phyloP scores from a whole-genome alignment of 768 basidiomycete genomes.

The Kwoniella dejecticola region DNA sequence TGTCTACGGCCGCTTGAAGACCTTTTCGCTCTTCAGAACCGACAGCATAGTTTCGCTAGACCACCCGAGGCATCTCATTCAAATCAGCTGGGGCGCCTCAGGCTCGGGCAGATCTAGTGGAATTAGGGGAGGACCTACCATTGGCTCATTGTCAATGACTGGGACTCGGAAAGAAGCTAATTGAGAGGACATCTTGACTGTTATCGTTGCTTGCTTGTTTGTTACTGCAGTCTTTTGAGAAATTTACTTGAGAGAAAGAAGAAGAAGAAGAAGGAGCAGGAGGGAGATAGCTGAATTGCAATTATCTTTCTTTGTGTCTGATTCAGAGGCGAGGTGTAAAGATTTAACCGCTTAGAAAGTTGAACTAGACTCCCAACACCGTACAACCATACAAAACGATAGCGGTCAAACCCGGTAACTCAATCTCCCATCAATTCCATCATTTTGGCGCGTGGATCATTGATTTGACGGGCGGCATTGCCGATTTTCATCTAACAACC shows the following conservation, averaged over 20 bases:
- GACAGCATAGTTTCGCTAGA: constrained; percentile 73
- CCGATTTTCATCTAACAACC: neutral
- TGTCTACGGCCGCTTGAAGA: constrained; percentile 69
- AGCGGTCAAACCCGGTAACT: neutral
- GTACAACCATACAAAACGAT: too few relatives aligned
- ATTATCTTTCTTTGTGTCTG: neutral
- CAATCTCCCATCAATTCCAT: too few relatives aligned
- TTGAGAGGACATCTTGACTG: constrained; percentile 40
- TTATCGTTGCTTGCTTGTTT: neutral
- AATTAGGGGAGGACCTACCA: constrained; percentile 64
- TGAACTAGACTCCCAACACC: too few relatives aligned
- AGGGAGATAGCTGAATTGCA: neutral
- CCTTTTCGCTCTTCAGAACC: constrained; percentile 75
- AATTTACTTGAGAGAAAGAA: too few relatives aligned
- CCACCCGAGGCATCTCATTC: constrained; percentile 6
- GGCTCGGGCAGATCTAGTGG: too few relatives aligned
- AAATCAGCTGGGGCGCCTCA: too few relatives aligned
- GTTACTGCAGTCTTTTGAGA: neutral
- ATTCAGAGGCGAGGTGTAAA: too few relatives aligned
- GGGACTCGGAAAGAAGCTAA: constrained; percentile 87
- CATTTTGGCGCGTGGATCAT: too few relatives aligned
- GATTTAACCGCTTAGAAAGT: too few relatives aligned
- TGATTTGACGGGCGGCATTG: constrained; percentile 1
- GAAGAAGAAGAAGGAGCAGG: constrained; percentile 1
- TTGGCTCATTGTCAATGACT: constrained; percentile 84